phyloP scores from a whole-genome alignment of 495 filamentous ascomycete species.

The Hypoxylon crocopeplum region DNA sequence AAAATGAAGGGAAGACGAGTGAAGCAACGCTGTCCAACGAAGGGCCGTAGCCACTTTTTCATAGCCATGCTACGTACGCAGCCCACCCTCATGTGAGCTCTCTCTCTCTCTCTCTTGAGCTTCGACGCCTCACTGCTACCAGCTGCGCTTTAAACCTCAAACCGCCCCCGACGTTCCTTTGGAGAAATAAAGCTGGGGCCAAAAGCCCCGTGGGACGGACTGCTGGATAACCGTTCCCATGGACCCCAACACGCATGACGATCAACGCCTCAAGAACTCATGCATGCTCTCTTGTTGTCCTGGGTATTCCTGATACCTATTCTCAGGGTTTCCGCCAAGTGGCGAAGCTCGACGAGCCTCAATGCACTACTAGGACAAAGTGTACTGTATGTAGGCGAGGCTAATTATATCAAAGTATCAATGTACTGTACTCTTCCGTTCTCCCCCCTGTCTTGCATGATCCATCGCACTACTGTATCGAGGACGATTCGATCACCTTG shows the following conservation, averaged over 20 bases:
- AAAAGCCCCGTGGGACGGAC: neutral
- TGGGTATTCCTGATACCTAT: slow-evolving; percentile 11
- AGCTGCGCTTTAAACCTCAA: slow-evolving; percentile 28
- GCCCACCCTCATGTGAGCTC: slow-evolving; percentile 3
- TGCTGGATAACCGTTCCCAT: slow-evolving; percentile 21
- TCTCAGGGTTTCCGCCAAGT: slow-evolving; percentile 21
- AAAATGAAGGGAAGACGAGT: slow-evolving; percentile 12
- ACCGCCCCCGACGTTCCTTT: slow-evolving; percentile 28
- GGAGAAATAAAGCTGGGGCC: slow-evolving; percentile 23
- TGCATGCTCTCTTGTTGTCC: neutral
- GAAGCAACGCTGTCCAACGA: slow-evolving; percentile 23
- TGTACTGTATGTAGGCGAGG: slow-evolving; percentile 17
- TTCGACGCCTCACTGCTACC: slow-evolving; percentile 20
- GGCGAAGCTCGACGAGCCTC: slow-evolving; percentile 38
- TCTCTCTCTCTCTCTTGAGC: too few relatives aligned
- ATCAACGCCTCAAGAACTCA: slow-evolving; percentile 15
- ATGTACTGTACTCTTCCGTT: slow-evolving; percentile 34
- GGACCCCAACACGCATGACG: slow-evolving; percentile 7
- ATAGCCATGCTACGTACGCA: slow-evolving; percentile 21
- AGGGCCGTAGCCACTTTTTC: slow-evolving; percentile 28
- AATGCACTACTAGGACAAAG: slow-evolving; percentile 2
- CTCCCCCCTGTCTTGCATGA: slow-evolving; percentile 36
- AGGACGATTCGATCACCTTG: slow-evolving; percentile 44
- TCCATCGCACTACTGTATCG: slow-evolving; percentile 42
- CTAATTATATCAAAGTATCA: slow-evolving; percentile 42